Conservation (phyloP, 2,329 filamentous ascomycete genomes). For the Metarhizium rileyi region DNA sequence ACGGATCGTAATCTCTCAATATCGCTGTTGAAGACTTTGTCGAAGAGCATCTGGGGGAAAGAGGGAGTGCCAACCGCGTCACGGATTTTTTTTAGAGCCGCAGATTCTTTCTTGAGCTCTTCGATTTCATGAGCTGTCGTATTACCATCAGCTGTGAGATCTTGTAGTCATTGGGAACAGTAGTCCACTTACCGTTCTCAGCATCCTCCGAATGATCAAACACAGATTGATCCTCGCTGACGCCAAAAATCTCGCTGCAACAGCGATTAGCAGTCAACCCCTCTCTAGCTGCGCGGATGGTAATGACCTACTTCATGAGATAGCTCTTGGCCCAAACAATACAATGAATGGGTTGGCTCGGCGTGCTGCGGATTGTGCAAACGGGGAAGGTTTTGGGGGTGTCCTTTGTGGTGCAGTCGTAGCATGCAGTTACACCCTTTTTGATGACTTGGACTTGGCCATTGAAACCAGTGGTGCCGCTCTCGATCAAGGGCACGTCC, state of each 20-base stretch:
- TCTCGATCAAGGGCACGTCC: constrained; percentile 84
- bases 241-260: constrained; percentile 69
- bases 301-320: constrained; percentile 54
- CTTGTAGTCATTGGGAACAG: background rate
- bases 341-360: constrained; percentile 93
- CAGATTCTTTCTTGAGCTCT: constrained; percentile 74
- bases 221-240: constrained; percentile 74
- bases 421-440: constrained; percentile 86
- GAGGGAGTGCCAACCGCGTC: constrained; percentile 67
- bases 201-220: constrained; percentile 72
- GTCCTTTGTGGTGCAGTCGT: constrained; percentile 87
- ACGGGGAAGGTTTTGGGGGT: constrained; percentile 89
- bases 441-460: constrained; percentile 96
- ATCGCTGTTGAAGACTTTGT: constrained; percentile 86
- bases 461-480: constrained; percentile 94
- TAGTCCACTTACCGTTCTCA: constrained; percentile 55
- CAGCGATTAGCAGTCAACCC: background rate
- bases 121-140: constrained; percentile 63
- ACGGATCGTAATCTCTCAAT: constrained; percentile 74
- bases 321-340: constrained; percentile 99
- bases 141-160: background rate
- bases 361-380: constrained; percentile 93
- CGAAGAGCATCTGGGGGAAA: constrained; percentile 73
- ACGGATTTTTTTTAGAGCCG: constrained; percentile 74
- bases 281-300: constrained; percentile 1